Conservation (phyloP, 805 yeast species). For the Kazachstania martiniae region DNA sequence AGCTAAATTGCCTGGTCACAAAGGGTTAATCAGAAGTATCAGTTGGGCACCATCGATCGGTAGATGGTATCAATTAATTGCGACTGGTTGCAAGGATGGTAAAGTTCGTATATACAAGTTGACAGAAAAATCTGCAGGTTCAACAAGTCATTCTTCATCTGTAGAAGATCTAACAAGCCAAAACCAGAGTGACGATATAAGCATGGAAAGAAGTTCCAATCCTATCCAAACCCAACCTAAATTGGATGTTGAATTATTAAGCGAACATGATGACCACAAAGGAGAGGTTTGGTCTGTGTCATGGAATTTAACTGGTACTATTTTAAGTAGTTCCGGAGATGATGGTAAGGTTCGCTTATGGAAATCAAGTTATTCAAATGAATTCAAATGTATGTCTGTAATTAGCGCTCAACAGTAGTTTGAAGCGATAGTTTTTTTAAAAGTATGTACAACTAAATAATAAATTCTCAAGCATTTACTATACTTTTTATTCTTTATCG, state of each 20-base stretch:
- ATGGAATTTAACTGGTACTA: slow-evolving; percentile 92
- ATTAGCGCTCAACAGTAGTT: slow-evolving; percentile 39
- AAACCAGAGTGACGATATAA: neutral
- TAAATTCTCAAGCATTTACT: neutral
- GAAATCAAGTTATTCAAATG: slow-evolving; percentile 78
- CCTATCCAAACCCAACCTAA: slow-evolving; percentile 2
- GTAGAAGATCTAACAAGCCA: neutral
- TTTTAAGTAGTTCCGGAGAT: slow-evolving; percentile 87
- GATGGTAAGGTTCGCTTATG: slow-evolving; percentile 88
- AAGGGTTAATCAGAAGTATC: slow-evolving; percentile 76
- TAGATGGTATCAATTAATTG: slow-evolving; percentile 72
- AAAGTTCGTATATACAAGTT: slow-evolving; percentile 76
- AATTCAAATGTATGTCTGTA: slow-evolving; percentile 87
- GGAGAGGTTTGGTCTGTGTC: slow-evolving; percentile 94
- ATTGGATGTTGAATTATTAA: slow-evolving; percentile 45
- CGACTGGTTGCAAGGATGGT: slow-evolving; percentile 96
- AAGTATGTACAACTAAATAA: too few relatives aligned
- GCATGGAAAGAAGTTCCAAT: neutral
- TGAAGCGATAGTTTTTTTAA: too few relatives aligned
- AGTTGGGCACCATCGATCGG: slow-evolving; percentile 98
- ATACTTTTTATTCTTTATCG: too few relatives aligned
- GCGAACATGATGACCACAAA: slow-evolving; percentile 64
- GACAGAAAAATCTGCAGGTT: slow-evolving; percentile 28
- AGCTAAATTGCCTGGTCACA: slow-evolving; percentile 69
- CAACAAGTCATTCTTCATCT: neutral